Base-by-base conservation (phyloP, 2,329 filamentous ascomycete species). In the Daldinia sp. region DNA sequence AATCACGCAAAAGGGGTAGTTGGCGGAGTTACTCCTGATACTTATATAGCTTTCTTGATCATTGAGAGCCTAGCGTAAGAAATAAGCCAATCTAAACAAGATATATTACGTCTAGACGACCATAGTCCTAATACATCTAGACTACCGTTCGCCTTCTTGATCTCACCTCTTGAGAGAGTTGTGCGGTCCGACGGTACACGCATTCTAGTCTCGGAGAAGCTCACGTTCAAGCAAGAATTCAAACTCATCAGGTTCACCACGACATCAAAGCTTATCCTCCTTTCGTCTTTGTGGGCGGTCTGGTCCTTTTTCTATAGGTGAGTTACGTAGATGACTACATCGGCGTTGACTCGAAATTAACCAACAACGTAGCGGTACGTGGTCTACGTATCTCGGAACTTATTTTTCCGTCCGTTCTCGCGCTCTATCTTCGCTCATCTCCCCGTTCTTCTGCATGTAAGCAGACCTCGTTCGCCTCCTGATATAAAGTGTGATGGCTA, bases 381-480 rank as follows among this genome's bases (percentile, higher is more conserved):
- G 79, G 80, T 78, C 77, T 2, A 82, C 79, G 3, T 81, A 81
- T 58, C 73, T 81, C 10, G 78, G 71, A 29, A 78, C 75, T 8
- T 80, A 80, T 62, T 81, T 81, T 64, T 76, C 75, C 9, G 79
- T 81, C 23, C 79, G 80, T 17, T 74, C 79, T 27, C 77, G 77
- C 21, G 79, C 80, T 3, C 74, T 80, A 7, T 81, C 79, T 0
- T 80, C 79, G 2, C 74, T 82, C 8, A 69, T 82, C 23, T 81
- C 80, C 4, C 81, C 80, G 0, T 82, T 82, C 71, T 81, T 82
- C 68, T 82, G 81, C 75, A 81, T 82, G 76, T 76, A 66, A 70
- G 77, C 70, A 8, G 15, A 34, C 3, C 7, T 6, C 1, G 13
- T 13, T 48, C 2, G 9, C 29, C 10, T 27, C 6, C 13, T 23